Evolutionary conservation across 768 basidiomycete genomes (phyloP).

Genomic region (Sporobolomyces roseus): DNA sequence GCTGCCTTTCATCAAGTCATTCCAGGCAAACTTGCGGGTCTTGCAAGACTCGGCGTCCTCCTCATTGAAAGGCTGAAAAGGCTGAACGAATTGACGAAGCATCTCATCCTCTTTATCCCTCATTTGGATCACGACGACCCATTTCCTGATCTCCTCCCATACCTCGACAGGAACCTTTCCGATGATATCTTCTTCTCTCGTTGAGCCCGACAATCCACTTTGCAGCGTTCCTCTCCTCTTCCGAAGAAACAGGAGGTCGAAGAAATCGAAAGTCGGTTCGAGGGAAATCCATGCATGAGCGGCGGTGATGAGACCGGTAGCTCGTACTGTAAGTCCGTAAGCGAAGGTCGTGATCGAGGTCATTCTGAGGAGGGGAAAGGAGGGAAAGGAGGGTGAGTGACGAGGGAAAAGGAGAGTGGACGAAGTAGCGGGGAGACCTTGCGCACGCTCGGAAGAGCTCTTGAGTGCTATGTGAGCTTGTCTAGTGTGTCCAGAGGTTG

Average conservation of each 20-base stretch:
- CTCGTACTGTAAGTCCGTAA: background rate
- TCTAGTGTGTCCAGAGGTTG: too few relatives aligned
- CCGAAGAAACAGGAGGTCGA: background rate
- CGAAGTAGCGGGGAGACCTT: too few relatives aligned
- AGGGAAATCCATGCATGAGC: background rate
- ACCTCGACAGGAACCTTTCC: background rate
- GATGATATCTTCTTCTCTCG: too few relatives aligned
- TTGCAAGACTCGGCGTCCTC: too few relatives aligned
- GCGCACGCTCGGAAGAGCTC: too few relatives aligned
- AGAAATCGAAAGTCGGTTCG: slow-evolving; percentile 5
- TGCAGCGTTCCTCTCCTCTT: background rate
- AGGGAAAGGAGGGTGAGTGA: background rate
- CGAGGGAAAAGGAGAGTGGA: background rate
- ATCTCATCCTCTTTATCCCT: background rate
- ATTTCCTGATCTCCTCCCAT: background rate
- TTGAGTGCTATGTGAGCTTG: too few relatives aligned
- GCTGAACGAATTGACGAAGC: too few relatives aligned
- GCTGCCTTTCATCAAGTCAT: too few relatives aligned
- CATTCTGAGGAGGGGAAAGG: background rate
- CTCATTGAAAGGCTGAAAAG: too few relatives aligned
- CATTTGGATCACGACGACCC: background rate
- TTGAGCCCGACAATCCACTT: background rate
- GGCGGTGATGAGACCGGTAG: background rate
- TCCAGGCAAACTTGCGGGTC: too few relatives aligned
- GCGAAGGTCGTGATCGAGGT: background rate